A percentile compares a stretch with the other conserved stretches of the same genome.
Conservation (phyloP, 805 yeast genomes). For the Teunomyces atbi region DNA sequence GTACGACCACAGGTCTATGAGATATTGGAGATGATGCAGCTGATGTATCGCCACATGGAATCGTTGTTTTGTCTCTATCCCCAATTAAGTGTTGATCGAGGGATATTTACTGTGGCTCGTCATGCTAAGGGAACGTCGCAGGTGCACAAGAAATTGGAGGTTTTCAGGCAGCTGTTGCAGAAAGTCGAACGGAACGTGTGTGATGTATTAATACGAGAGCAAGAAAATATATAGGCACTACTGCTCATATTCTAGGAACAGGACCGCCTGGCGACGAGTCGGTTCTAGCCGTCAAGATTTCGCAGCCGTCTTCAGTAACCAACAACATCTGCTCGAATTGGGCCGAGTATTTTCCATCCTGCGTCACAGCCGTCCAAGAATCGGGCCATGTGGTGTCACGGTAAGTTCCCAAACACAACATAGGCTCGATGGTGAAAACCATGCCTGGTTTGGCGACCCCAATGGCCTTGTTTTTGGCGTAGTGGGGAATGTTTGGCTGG, state of each 20-base stretch:
- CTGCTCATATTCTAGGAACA: constrained; percentile 47
- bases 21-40: constrained; percentile 16
- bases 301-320: constrained; percentile 92
- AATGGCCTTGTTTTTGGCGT: constrained; percentile 86
- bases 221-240: constrained; percentile 10
- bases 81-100: constrained; percentile 15
- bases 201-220: constrained; percentile 19
- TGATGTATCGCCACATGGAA: constrained; percentile 10
- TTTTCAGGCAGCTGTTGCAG: constrained; percentile 19
- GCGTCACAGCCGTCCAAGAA: constrained; percentile 92
- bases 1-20: not conserved
- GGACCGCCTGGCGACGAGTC: constrained; percentile 90
- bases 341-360: constrained; percentile 86
- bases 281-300: constrained; percentile 79
- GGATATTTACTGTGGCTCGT: constrained; percentile 13
- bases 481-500: constrained; percentile 91
- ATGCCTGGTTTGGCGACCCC: constrained; percentile 95
- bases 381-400: constrained; percentile 93
- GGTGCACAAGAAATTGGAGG: constrained; percentile 22
- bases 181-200: constrained; percentile 23
- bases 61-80: constrained; percentile 17
- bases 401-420: constrained; percentile 84
- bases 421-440: constrained; percentile 96
- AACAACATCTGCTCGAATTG: constrained; percentile 93
- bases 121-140: constrained; percentile 8